Base-by-base conservation (phyloP, 495 filamentous ascomycete genomes). In the Talaromyces borbonicus region DNA sequence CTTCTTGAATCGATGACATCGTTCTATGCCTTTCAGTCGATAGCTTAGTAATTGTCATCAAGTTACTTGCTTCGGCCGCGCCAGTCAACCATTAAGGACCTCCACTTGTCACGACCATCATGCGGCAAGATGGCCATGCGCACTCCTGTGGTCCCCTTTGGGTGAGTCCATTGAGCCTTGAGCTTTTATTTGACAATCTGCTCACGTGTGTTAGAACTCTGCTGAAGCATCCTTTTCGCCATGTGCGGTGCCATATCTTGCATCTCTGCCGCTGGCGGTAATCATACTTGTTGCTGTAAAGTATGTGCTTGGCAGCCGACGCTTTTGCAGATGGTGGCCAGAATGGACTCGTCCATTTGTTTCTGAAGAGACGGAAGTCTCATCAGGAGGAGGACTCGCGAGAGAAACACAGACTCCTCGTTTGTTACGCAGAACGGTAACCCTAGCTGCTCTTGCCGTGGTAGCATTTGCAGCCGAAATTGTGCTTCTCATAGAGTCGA, bases 261-360 rank as follows among this genome's bases (percentile, higher is more conserved):
- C 69, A n/a, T 52, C 59, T 14, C 45, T 74, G 19, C 73, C 76
- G 6, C 67, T 67, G 9, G 44, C 62, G 15, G 19, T 74, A 24
- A 54, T 69, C 36, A 40, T 65, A 32, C 52, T 69, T 15, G 52
- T 75, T 46, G 44, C 67, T 4, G 35, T 73, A 4, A 52, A 46
- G 16, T 61, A 69, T 48, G 6, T 66, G n/a, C 24, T 67, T n/a
- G 40, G 48, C 4, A 50, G 55, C 11, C 30, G 65, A 18, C 42
- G 58, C 20, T 35, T 52, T 0, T 47, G 56, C 36, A 49, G 51
- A 32, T 61, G 58, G 56, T 57, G 59, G 8, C 76, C 78, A 14
- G 57, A 51, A 58, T 81, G 75, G 76, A 66, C 67, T 3, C 54
- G 48, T 27, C 56, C 68, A 6, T 80, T 80, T 45, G 55, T 77